Base-by-base conservation (phyloP, 2,329 filamentous ascomycete genomes). In the Penicillium crustosum region DNA sequence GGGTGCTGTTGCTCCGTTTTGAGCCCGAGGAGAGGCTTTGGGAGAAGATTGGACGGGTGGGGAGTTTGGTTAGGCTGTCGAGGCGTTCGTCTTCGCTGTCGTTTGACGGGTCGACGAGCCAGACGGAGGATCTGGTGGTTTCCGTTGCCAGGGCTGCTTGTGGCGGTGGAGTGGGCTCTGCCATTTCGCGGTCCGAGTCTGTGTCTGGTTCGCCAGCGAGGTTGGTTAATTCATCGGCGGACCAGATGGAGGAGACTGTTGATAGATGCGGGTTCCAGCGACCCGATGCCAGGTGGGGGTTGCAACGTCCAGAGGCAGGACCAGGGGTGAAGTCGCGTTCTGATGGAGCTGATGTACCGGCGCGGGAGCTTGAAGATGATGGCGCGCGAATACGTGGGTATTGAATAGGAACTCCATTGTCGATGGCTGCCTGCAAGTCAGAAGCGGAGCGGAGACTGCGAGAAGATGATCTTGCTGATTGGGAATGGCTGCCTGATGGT, bases 11-110 rank as follows among this genome's bases (percentile, higher is more conserved):
- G 44, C 70, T 69, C 39, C 72, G 62, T 21, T 64, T 69, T 9
- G 73, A 75, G 25, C 54, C 82, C 77, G 70, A 82, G 78, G 66
- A 71, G 3, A 68, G 66, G 45, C 71, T 83, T 77, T 61, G 68
- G 6, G 72, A 62, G 50, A 74, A 68, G 4, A 68, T 67, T 25
- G 72, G 69, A 38, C 73, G 73, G 10, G 63, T 62, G 6, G 73
- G 73, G 6, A 77, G 66, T 35, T 69, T 75, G 12, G 73, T 69
- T 10, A 77, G 55, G 53, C 70, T 73, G 61, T 77, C 75, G 21
- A 70, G 53, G 25, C 67, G 68, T 59, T 77, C 75, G 49, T 73
- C 71, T 38, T 65, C 65, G 31, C 73, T 69, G 8, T 65, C 65
- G 36, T 73, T 69, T 5, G 64, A 61, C 27, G 70, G 67, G 17